phyloP scores from a whole-genome alignment of 306 rosid genomes.

The Erythrophleum fordii region DNA sequence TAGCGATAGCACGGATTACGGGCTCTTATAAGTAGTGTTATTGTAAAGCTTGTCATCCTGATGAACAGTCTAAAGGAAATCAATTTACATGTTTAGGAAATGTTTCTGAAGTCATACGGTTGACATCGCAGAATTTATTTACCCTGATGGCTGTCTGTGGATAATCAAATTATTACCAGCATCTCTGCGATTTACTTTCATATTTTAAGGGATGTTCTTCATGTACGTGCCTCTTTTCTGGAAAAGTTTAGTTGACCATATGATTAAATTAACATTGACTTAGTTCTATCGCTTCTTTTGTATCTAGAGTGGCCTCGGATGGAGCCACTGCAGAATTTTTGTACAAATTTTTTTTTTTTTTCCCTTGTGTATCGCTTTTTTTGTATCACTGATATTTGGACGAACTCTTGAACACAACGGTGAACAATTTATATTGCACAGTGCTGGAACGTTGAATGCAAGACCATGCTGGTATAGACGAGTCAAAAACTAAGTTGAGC shows the following conservation, averaged over 20 bases:
- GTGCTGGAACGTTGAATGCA: too few species aligned
- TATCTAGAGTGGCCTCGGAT: too few species aligned
- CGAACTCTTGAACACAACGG: too few species aligned
- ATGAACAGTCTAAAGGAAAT: conserved; percentile 13
- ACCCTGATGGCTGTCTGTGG: background rate
- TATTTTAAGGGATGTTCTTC: background rate
- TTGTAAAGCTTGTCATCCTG: conserved; percentile 22
- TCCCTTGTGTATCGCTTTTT: too few species aligned
- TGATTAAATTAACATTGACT: background rate
- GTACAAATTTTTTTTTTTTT: too few species aligned
- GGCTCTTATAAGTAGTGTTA: conserved; percentile 23
- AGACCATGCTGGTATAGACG: too few species aligned
- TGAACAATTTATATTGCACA: too few species aligned
- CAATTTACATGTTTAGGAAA: conserved; percentile 2
- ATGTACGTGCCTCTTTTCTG: background rate
- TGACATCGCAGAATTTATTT: background rate
- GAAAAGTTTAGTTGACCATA: background rate
- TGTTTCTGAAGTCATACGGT: conserved; percentile 18
- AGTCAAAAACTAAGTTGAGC: background rate
- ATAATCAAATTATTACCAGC: background rate
- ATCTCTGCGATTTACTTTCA: background rate
- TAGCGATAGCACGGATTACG: conserved; percentile 22
- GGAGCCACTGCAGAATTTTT: too few species aligned
- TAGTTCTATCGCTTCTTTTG: background rate
- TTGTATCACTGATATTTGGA: background rate